Evolutionary conservation across 768 basidiomycete genomes (phyloP).

Genomic region (Termitomyces sp.): DNA sequence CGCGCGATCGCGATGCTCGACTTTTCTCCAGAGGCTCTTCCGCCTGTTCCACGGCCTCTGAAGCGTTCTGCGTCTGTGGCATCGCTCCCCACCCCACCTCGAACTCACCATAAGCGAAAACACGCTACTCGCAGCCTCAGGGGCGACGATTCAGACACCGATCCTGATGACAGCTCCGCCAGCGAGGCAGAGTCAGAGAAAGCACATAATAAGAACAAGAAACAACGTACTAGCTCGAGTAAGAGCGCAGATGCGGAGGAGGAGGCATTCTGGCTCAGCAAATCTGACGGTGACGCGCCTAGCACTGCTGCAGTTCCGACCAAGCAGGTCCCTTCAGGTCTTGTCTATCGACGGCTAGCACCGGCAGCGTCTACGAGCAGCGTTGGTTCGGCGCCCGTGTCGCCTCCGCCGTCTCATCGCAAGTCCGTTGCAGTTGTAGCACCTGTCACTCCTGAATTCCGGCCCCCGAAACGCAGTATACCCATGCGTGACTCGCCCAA

Average conservation of each 20-base stretch:
- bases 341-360: slow-evolving; percentile 34
- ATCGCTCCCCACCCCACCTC: slow-evolving; percentile 66
- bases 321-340: slow-evolving; percentile 24
- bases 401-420: slow-evolving; percentile 66
- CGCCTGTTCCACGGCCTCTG: slow-evolving; percentile 37
- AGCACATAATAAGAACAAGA: slow-evolving; percentile 32
- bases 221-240: slow-evolving; percentile 32
- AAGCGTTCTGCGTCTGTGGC: slow-evolving; percentile 66
- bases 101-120: slow-evolving; percentile 52
- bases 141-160: slow-evolving; percentile 46
- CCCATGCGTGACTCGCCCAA: slow-evolving; percentile 60
- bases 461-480: slow-evolving; percentile 18
- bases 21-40: slow-evolving; percentile 32
- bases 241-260: slow-evolving; percentile 41
- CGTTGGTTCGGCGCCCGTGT: slow-evolving; percentile 42
- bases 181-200: slow-evolving; percentile 29
- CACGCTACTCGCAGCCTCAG: slow-evolving; percentile 32
- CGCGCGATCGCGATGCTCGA: slow-evolving; percentile 25
- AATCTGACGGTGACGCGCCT: slow-evolving; percentile 17
- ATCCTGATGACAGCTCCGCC: slow-evolving; percentile 32
- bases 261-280: slow-evolving; percentile 52
- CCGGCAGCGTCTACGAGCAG: slow-evolving; percentile 19
- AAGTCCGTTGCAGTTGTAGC: slow-evolving; percentile 35
- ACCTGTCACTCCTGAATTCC: slow-evolving; percentile 38
- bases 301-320: slow-evolving; percentile 12